Percentiles rank a stretch among this genome's conserved stretches.
Conservation (phyloP, 2,329 filamentous ascomycete species). For the Penicillium sclerotigenum region DNA sequence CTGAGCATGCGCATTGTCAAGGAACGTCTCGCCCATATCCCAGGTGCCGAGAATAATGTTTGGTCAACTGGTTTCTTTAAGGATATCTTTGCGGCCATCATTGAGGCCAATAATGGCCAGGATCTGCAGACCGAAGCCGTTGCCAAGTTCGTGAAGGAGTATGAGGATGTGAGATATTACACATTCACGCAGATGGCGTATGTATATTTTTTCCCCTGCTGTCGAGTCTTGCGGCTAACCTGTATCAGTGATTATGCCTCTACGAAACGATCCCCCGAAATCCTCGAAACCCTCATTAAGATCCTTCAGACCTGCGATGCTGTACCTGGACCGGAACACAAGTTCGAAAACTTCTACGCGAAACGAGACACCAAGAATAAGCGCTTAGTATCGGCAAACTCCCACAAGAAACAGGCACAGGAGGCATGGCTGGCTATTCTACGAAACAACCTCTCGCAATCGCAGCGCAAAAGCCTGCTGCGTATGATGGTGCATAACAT, state of each 20-base stretch:
- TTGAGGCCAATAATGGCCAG: constrained; percentile 57
- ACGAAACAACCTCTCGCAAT: constrained; percentile 59
- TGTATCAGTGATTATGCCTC: constrained; percentile 36
- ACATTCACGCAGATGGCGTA: constrained; percentile 73
- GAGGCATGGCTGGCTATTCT: constrained; percentile 83
- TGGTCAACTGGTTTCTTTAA: constrained; percentile 73
- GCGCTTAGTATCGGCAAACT: constrained; percentile 63
- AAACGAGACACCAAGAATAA: constrained; percentile 62
- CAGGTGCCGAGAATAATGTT: constrained; percentile 60
- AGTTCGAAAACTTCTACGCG: constrained; percentile 38
- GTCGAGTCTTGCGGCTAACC: constrained; percentile 4
- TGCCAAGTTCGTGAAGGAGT: constrained; percentile 73
- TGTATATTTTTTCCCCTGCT: constrained; percentile 30
- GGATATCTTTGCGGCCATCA: constrained; percentile 60
- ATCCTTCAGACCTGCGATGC: constrained; percentile 57
- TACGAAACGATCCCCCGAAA: constrained; percentile 25
- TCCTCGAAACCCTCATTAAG: constrained; percentile 38
- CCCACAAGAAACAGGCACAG: constrained; percentile 77
- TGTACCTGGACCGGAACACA: constrained; percentile 53
- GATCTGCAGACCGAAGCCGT: constrained; percentile 69
- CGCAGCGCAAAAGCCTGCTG: constrained; percentile 76
- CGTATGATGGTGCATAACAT: constrained; percentile 72
- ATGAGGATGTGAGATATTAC: constrained; percentile 80
- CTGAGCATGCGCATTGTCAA: constrained; percentile 81
- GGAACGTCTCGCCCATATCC: constrained; percentile 65